These are phyloP conservation scores for Hortaea sp. DNA, from an alignment of 2,329 filamentous ascomycete genomes.

Conservation along the genomic window DNA sequence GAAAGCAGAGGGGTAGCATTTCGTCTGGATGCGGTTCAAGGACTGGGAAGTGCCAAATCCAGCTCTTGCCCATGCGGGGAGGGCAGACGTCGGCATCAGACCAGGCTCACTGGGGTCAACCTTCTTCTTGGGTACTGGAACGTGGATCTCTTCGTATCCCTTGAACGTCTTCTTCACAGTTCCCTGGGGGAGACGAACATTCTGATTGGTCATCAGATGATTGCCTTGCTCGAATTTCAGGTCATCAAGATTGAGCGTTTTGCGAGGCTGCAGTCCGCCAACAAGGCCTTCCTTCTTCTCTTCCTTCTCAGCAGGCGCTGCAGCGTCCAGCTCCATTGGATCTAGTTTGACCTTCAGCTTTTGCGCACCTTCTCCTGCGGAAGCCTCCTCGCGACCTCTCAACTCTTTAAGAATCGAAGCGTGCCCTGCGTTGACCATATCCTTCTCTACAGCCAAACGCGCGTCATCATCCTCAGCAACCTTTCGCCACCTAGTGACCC, in stretches of 20 bases:
- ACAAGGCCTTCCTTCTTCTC: constrained; percentile 59
- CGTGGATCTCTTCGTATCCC: constrained; percentile 96
- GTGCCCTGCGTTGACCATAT: constrained; percentile 84
- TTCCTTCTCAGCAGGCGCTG: constrained; percentile 37
- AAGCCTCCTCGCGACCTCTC: constrained; percentile 55
- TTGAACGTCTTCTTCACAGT: constrained; percentile 95
- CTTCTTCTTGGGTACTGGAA: constrained; percentile 83
- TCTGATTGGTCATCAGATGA: constrained; percentile 98
- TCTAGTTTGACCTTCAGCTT: constrained; percentile 71
- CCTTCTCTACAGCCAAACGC: constrained; percentile 67
- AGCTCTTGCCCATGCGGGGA: constrained; percentile 82
- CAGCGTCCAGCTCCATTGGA: constrained; percentile 65
- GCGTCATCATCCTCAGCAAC: constrained; percentile 68
- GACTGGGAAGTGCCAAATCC: constrained; percentile 81
- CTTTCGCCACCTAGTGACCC: constrained; percentile 79
- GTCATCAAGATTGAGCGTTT: constrained; percentile 88
- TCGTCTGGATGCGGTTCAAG: constrained; percentile 91
- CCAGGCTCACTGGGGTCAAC: constrained; percentile 64
- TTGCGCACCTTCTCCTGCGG: constrained; percentile 46
- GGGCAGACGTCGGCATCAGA: constrained; percentile 71
- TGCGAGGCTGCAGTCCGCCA: constrained; percentile 75
- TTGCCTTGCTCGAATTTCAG: constrained; percentile 96
- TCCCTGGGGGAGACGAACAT: constrained; percentile 83
- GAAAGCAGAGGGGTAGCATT: constrained; percentile 84
- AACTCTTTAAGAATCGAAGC: constrained; percentile 82